Evolutionary conservation across 2,329 filamentous ascomycete species (phyloP).

Genomic region (Monosporascus cannonballus): DNA sequence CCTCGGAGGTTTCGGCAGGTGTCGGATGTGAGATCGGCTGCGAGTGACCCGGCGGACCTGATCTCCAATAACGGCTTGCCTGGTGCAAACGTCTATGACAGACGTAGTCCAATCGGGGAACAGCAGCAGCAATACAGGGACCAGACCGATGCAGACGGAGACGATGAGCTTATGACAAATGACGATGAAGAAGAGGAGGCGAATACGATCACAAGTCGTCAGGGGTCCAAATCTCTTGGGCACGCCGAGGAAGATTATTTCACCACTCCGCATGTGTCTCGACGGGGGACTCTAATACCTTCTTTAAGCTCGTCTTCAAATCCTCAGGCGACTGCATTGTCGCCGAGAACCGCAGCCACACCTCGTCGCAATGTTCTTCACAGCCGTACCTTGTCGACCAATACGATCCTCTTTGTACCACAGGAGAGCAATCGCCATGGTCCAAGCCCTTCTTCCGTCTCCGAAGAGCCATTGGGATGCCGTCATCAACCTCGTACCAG

Average conservation of each 20-base stretch:
- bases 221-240: slow-evolving; percentile 17
- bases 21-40: slow-evolving; percentile 53
- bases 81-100: slow-evolving; percentile 20
- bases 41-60: slow-evolving; percentile 60
- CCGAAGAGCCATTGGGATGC: slow-evolving; percentile 28
- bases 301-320: slow-evolving; percentile 22
- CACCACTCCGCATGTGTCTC: slow-evolving; percentile 40
- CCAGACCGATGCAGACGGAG: slow-evolving; percentile 78
- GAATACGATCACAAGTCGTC: slow-evolving; percentile 34
- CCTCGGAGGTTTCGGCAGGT: slow-evolving; percentile 42
- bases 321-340: slow-evolving; percentile 26
- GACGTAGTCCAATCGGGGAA: slow-evolving; percentile 34
- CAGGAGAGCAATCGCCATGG: slow-evolving; percentile 33
- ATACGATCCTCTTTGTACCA: slow-evolving; percentile 80
- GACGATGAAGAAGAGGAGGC: slow-evolving; percentile 63
- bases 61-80: slow-evolving; percentile 37
- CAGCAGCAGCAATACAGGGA: slow-evolving; percentile 43
- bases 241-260: slow-evolving; percentile 48
- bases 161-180: slow-evolving; percentile 82
- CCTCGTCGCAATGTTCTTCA: slow-evolving; percentile 45
- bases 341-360: slow-evolving; percentile 22
- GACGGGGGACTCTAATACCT: slow-evolving; percentile 29
- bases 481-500: slow-evolving; percentile 31
- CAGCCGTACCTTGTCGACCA: slow-evolving; percentile 68
- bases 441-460: slow-evolving; percentile 36